phyloP scores from a whole-genome alignment of 2,329 filamentous ascomycete species.

The Fusarium luffae region DNA sequence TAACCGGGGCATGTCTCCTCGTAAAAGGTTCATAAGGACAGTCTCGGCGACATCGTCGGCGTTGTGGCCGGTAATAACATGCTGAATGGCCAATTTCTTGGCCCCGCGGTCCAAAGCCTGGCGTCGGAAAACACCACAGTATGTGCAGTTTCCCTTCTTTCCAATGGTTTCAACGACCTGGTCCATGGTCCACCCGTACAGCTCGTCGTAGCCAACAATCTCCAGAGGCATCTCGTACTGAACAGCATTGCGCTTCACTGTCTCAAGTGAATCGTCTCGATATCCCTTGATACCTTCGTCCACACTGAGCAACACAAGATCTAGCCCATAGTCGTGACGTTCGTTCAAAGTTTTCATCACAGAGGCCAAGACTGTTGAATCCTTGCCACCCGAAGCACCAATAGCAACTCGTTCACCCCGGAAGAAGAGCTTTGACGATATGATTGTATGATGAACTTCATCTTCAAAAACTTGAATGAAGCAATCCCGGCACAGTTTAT shows the following conservation, averaged over 20 bases:
- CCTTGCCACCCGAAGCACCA: slow-evolving; percentile 95
- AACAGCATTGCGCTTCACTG: slow-evolving; percentile 90
- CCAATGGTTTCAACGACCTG: slow-evolving; percentile 96
- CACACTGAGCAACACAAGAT: slow-evolving; percentile 88
- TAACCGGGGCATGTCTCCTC: slow-evolving; percentile 88
- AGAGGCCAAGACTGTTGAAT: slow-evolving; percentile 94
- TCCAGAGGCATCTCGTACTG: slow-evolving; percentile 93
- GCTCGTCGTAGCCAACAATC: slow-evolving; percentile 90
- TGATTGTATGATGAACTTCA: slow-evolving; percentile 94
- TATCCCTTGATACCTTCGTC: slow-evolving; percentile 99
- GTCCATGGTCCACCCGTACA: slow-evolving; percentile 99
- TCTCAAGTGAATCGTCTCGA: slow-evolving; percentile 93
- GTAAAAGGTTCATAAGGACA: slow-evolving; percentile 94
- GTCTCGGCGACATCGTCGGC: slow-evolving; percentile 98
- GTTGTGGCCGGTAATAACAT: slow-evolving; percentile 97
- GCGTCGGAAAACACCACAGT: slow-evolving; percentile 94
- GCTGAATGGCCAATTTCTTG: slow-evolving; percentile 84
- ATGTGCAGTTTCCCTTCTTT: slow-evolving; percentile 99
- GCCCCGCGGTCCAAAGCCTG: slow-evolving; percentile 95
- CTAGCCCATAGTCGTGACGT: slow-evolving; percentile 84
- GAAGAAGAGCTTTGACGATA: slow-evolving; percentile 80
- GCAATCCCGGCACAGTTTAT: slow-evolving; percentile 90
- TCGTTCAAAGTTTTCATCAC: slow-evolving; percentile 96
- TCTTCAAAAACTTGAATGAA: slow-evolving; percentile 90
- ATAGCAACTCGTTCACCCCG: slow-evolving; percentile 91